These are phyloP conservation scores for Lipomyces kockii DNA, from an alignment of 805 yeast genomes.

Conservation along the genomic window DNA sequence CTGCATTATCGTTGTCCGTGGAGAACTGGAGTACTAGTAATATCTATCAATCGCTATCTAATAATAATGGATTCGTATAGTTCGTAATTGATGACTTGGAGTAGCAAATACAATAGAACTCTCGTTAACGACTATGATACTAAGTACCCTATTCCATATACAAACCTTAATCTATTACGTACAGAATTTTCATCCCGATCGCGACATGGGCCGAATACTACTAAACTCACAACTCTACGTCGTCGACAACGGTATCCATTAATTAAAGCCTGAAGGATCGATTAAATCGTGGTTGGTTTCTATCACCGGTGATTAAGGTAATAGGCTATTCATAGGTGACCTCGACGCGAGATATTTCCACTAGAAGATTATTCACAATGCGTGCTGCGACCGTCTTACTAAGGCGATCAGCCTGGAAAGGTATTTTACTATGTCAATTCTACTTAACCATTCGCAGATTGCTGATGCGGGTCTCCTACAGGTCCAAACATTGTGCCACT, in stretches of 20 bases:
- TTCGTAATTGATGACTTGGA: too few relatives aligned
- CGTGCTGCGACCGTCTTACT: conserved; percentile 44
- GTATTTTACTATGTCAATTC: conserved; percentile 27
- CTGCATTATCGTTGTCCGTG: conserved; percentile 1
- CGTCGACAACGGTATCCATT: neutral
- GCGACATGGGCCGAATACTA: too few relatives aligned
- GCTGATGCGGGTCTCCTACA: conserved; percentile 25
- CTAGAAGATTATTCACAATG: conserved; percentile 37
- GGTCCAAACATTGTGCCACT: conserved; percentile 94
- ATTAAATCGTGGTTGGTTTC: neutral
- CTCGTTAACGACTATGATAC: neutral
- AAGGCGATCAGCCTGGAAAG: conserved; percentile 53
- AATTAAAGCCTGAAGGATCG: neutral
- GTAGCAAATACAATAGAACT: neutral
- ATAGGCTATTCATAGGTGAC: neutral
- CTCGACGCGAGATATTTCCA: too few relatives aligned
- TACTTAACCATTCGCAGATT: neutral
- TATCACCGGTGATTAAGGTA: neutral
- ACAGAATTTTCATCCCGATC: too few relatives aligned
- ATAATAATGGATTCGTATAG: neutral
- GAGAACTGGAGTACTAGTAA: neutral
- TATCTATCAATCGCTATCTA: neutral
- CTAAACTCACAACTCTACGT: neutral
- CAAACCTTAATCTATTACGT: neutral
- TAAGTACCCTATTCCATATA: neutral